A percentile compares a stretch with the other conserved stretches of the same genome.
These are phyloP conservation scores for Rhizopus microsporus DNA, from an alignment of 371 early-diverging fungal species.

Conservation along the genomic window DNA sequence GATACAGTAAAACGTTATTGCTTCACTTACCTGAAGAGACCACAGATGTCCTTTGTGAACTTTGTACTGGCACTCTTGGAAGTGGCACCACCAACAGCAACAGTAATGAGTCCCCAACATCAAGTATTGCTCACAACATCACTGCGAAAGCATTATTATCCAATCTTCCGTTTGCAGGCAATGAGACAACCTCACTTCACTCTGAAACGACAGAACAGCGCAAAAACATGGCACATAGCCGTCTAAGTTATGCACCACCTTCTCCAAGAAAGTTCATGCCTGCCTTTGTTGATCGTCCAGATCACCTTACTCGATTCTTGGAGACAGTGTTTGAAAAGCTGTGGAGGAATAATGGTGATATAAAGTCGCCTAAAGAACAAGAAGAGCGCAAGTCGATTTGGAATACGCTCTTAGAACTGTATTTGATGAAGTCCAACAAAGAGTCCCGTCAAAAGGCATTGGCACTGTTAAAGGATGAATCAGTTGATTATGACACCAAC, in stretches of 20 bases:
- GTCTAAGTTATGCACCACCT: conserved; percentile 46
- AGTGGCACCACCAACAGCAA: conserved; percentile 5
- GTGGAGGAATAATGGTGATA: neutral
- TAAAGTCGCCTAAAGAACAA: conserved; percentile 50
- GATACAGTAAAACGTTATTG: conserved; percentile 80
- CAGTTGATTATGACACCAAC: conserved; percentile 81
- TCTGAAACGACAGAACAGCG: conserved; percentile 8
- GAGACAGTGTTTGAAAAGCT: conserved; percentile 67
- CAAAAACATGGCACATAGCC: neutral
- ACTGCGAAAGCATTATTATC: conserved; percentile 25
- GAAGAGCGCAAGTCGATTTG: conserved; percentile 72
- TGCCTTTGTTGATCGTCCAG: conserved; percentile 73
- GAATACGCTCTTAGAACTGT: conserved; percentile 91
- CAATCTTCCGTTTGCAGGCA: conserved; percentile 42
- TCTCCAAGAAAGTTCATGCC: conserved; percentile 66
- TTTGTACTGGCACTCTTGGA: conserved; percentile 61
- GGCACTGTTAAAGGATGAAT: conserved; percentile 39
- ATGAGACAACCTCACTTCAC: conserved; percentile 18
- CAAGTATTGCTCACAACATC: conserved; percentile 9
- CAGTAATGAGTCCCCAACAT: conserved; percentile 7
- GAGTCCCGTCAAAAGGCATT: conserved; percentile 40
- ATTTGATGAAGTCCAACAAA: conserved; percentile 57
- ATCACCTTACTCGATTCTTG: conserved; percentile 72
- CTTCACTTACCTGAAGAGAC: conserved; percentile 75
- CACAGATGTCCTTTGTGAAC: conserved; percentile 75